Conservation (phyloP, 768 basidiomycete genomes). For the Podaxis mareebaensis region DNA sequence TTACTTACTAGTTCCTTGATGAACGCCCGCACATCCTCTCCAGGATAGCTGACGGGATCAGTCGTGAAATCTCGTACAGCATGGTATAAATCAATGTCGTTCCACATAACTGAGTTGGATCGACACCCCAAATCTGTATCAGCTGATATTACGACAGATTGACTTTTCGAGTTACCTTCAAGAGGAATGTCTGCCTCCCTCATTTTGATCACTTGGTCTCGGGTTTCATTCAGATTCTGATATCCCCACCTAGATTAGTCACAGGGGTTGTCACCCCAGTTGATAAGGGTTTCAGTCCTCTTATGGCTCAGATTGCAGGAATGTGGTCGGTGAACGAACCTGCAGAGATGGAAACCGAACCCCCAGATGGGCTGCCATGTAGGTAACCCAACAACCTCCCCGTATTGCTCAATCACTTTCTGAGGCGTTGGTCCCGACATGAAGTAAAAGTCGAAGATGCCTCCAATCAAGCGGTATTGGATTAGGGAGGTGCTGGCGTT, state of each 20-base stretch:
- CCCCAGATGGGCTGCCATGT: constrained; percentile 75
- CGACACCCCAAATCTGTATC: constrained; percentile 9
- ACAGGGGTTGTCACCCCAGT: constrained; percentile 18
- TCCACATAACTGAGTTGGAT: constrained; percentile 63
- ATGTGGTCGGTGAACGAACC: constrained; percentile 33
- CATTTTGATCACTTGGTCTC: constrained; percentile 52
- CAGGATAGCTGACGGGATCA: constrained; percentile 65
- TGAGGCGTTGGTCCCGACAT: constrained; percentile 61
- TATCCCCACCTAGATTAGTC: constrained; percentile 37
- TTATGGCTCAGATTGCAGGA: neutral
- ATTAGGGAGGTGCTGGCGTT: constrained; percentile 57
- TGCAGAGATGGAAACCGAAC: constrained; percentile 78
- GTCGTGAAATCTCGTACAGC: constrained; percentile 68
- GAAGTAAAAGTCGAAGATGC: constrained; percentile 79
- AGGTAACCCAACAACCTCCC: constrained; percentile 63
- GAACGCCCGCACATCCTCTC: constrained; percentile 51
- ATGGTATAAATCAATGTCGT: constrained; percentile 75
- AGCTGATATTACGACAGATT: constrained; percentile 2
- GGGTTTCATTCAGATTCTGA: constrained; percentile 54
- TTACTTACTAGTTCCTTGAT: constrained; percentile 55
- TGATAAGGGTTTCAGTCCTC: constrained; percentile 6
- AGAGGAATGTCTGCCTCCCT: constrained; percentile 73
- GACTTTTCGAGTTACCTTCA: constrained; percentile 47
- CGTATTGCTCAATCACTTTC: constrained; percentile 72
- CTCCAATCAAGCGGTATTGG: constrained; percentile 74